Evolutionary conservation across 352 stramenopile species (phyloP).

Genomic region (Globisporangium echinulatum): DNA sequence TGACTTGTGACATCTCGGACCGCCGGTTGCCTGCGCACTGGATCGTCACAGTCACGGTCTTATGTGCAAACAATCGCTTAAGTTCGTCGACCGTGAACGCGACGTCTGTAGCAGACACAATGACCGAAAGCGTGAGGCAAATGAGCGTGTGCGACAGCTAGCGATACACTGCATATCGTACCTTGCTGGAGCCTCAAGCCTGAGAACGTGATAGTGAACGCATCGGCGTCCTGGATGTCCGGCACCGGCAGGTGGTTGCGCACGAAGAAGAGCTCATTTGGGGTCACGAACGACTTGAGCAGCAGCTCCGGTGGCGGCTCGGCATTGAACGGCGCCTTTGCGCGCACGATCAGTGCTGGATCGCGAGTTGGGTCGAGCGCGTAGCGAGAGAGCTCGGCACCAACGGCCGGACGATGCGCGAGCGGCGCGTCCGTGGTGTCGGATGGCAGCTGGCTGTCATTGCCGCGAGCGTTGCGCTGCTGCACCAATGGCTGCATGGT

Average conservation of each 20-base stretch:
- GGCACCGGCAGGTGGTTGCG: conserved; percentile 97
- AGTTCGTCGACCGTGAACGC: conserved; percentile 81
- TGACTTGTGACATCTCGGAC: conserved; percentile 65
- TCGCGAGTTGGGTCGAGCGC: conserved; percentile 79
- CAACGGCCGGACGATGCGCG: background rate
- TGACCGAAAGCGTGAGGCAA: background rate
- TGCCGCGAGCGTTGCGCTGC: too few species aligned
- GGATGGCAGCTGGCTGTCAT: too few species aligned
- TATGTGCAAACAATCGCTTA: conserved; percentile 73
- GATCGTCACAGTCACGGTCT: conserved; percentile 79
- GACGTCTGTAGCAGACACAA: conserved; percentile 8
- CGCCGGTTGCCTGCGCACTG: conserved; percentile 92
- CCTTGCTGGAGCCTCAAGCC: conserved; percentile 46
- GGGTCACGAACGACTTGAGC: conserved; percentile 93
- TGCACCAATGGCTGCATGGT: too few species aligned
- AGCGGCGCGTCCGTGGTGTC: background rate
- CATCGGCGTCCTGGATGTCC: conserved; percentile 45
- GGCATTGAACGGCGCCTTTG: conserved; percentile 92
- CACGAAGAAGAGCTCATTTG: conserved; percentile 97
- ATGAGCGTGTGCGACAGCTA: background rate
- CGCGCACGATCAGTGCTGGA: conserved; percentile 87
- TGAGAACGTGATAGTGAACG: conserved; percentile 59
- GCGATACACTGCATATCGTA: conserved; percentile 3
- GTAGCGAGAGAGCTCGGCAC: background rate
- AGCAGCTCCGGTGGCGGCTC: conserved; percentile 91